Conservation (phyloP, 192 early-diverging fungal species). For the Hyaloraphidium curvatum region DNA sequence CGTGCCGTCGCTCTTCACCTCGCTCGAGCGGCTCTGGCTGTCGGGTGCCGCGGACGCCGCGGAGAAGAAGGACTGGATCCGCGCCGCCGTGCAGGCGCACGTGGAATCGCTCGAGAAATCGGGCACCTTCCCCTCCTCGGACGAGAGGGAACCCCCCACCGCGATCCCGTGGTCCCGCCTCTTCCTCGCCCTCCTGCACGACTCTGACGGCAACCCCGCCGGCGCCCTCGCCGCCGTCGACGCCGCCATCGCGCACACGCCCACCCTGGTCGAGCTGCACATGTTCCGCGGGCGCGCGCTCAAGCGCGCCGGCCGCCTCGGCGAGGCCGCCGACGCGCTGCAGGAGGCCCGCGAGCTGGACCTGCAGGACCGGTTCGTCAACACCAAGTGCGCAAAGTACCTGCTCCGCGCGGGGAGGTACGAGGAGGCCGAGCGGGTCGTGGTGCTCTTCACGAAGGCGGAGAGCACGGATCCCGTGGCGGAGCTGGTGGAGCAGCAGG, state of each 20-base stretch:
- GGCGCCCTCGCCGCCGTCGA: conserved; percentile 62
- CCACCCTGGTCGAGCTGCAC: conserved; percentile 72
- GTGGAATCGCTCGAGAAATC: conserved; percentile 21
- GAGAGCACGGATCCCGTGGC: conserved; percentile 37
- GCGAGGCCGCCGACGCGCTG: conserved; percentile 53
- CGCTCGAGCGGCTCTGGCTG: conserved; percentile 48
- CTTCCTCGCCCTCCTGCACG: conserved; percentile 79
- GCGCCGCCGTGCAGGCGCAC: conserved; percentile 47
- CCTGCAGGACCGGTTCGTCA: conserved; percentile 85
- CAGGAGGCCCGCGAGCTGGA: conserved; percentile 75
- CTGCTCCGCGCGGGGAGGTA: conserved; percentile 64
- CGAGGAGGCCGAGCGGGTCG: conserved; percentile 68
- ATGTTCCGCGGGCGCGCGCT: conserved; percentile 67
- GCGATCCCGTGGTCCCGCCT: conserved; percentile 74
- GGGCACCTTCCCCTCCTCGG: conserved; percentile 16
- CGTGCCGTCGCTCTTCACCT: conserved; percentile 80
- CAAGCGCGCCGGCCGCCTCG: conserved; percentile 58
- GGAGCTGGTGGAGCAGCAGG: conserved; percentile 81
- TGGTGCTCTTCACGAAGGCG: conserved; percentile 64
- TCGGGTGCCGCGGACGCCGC: conserved; percentile 23
- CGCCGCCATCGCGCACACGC: conserved; percentile 65
- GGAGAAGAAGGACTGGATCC: conserved; percentile 46
- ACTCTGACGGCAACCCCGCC: conserved; percentile 44
- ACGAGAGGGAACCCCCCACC: conserved; percentile 46
- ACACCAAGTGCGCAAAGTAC: conserved; percentile 85